Base-by-base conservation (phyloP, 163 green algal genomes). In the Trebouxia gelatinosa region DNA sequence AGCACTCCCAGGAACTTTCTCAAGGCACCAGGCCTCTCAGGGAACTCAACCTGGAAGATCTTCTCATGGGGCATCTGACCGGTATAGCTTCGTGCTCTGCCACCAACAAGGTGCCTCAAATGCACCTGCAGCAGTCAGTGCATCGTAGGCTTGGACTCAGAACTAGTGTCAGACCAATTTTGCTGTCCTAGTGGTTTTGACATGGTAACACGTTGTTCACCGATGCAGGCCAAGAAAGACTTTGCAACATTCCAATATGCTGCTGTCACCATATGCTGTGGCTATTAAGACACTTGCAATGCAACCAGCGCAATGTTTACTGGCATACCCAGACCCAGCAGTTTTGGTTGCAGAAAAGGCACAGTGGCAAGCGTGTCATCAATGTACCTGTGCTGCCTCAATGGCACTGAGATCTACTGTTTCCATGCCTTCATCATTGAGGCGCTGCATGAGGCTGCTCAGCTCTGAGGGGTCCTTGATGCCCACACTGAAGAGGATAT, bases 21-120 rank as follows among this genome's bases (percentile, higher is more conserved):
- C 37, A 99, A 88, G 7, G 96, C 93, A 5, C 96, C 96, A 1
- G 90, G 80, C 0, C 89, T 78, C 87, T 99, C 96, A 2, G 96
- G 96, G 77, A 99, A 99, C 38, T 94, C 90, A 3, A 99, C 91
- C 77, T 92, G 87, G 77, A 92, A 94, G 62, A 98, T 93, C 43
- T 87, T 82, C 84, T 98, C 95, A 78, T 95, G 70, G 0, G 86
- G 84, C 13, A 97, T 82, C 29, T 80, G 79, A 11, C 89, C 90
- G 29, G 80, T 92, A 70, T 89, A 93, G 50, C 80, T 80, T 16
- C 78, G 54, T 2, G 85, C 66, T 5, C 85, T 79, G 3, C 89
- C 89, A 26, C 90, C 90, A 35, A 94, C 87, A 80, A 97, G 77
- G 79, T 98, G 92, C 0, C 94, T 80, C 74, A 98, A 83, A 87